These are phyloP conservation scores for Arachis hypogaea DNA, from an alignment of 306 rosid species.

Conservation along the genomic window DNA sequence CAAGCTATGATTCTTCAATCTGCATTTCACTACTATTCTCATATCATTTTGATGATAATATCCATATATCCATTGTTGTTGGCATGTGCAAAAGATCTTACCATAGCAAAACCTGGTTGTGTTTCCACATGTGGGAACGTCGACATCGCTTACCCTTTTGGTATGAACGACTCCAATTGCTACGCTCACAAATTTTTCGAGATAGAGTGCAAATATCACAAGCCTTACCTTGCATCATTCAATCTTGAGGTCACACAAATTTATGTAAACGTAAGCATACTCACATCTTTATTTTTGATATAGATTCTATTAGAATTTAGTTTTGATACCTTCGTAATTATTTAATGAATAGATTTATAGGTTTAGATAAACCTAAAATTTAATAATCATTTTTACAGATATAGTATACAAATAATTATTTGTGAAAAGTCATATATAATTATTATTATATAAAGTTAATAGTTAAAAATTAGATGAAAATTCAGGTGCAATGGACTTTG, in stretches of 20 bases:
- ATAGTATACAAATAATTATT: too few species aligned
- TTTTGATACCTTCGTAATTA: too few species aligned
- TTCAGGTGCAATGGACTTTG: too few species aligned
- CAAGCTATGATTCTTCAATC: slow-evolving; percentile 1
- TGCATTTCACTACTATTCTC: neutral
- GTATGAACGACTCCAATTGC: slow-evolving; percentile 32
- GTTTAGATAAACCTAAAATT: too few species aligned
- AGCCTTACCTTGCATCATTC: slow-evolving; percentile 3
- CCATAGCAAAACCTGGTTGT: slow-evolving; percentile 33
- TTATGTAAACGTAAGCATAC: neutral
- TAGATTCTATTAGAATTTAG: too few species aligned
- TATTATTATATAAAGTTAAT: too few species aligned
- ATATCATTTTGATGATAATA: neutral
- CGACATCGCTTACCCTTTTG: slow-evolving; percentile 45
- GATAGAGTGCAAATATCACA: slow-evolving; percentile 27
- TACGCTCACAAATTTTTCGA: neutral
- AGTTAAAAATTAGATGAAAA: too few species aligned
- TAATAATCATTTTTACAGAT: too few species aligned
- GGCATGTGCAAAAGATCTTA: neutral
- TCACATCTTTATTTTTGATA: too few species aligned
- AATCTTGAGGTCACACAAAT: slow-evolving; percentile 31
- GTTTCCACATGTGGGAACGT: slow-evolving; percentile 25
- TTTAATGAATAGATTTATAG: too few species aligned
- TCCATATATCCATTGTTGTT: neutral
- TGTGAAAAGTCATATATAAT: too few species aligned